Conservation (phyloP, 2,329 filamentous ascomycete species). For the Arthroderma uncinatum region DNA sequence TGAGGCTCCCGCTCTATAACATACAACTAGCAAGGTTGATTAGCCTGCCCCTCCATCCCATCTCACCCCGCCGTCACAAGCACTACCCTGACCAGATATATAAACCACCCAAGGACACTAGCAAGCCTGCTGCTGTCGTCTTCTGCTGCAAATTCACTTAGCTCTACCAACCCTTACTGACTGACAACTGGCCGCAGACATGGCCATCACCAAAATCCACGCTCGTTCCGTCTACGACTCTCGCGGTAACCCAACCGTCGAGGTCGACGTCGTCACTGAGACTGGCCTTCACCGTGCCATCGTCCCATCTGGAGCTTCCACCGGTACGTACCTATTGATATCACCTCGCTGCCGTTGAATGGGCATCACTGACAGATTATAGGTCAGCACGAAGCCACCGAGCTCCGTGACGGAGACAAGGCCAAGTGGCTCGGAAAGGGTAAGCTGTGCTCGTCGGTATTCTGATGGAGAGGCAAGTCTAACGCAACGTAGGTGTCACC, state of each 20-base stretch:
- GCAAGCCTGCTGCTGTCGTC: background rate
- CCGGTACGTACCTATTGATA: slow-evolving; percentile 49
- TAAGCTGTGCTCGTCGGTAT: slow-evolving; percentile 22
- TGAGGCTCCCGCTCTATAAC: background rate
- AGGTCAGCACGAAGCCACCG: slow-evolving; percentile 84
- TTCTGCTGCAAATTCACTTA: background rate
- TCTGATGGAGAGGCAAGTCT: background rate
- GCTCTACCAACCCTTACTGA: slow-evolving; percentile 10
- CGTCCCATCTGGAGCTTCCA: slow-evolving; percentile 92
- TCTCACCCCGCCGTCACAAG: slow-evolving; percentile 8
- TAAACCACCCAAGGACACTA: background rate
- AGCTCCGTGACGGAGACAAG: slow-evolving; percentile 86
- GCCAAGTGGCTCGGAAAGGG: slow-evolving; percentile 77
- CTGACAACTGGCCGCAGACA: slow-evolving; percentile 29
- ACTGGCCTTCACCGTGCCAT: slow-evolving; percentile 95
- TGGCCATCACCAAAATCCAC: slow-evolving; percentile 86
- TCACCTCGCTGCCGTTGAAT: background rate
- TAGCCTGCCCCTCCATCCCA: background rate
- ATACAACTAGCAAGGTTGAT: background rate
- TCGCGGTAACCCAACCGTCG: slow-evolving; percentile 93
- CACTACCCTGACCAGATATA: background rate
- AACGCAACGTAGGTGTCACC: slow-evolving; percentile 44
- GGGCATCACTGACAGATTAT: slow-evolving; percentile 10
- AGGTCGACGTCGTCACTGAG: slow-evolving; percentile 94
- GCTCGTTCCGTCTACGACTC: slow-evolving; percentile 97